Percentiles rank a stretch among this genome's conserved stretches.
Conservation (phyloP, 352 stramenopile species). For the Lagenidium sp. region DNA sequence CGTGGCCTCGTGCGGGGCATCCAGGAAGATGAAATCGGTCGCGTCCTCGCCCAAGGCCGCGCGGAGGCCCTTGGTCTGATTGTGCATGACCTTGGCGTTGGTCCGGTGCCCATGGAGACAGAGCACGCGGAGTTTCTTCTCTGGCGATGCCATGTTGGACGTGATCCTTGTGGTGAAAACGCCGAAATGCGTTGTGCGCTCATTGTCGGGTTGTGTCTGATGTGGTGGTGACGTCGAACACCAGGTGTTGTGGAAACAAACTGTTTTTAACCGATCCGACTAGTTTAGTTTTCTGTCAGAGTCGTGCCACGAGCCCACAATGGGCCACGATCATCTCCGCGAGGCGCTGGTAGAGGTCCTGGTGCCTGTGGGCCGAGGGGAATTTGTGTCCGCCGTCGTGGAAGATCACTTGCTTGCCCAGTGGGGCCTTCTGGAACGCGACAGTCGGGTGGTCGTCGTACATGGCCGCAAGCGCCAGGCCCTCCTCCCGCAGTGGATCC, state of each 20-base stretch:
- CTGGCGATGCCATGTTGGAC: no score
- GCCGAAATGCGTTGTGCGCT: no score
- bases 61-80: slow-evolving; percentile 18
- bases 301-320: no score
- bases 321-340: slow-evolving; percentile 13
- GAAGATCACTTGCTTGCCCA: slow-evolving; percentile 20
- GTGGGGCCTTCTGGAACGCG: slow-evolving; percentile 4
- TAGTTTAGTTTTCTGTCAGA: no score
- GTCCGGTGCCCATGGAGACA: slow-evolving; percentile 23
- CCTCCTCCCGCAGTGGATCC: slow-evolving; percentile 26
- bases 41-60: slow-evolving; percentile 12
- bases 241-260: no score
- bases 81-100: slow-evolving; percentile 17
- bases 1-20: slow-evolving; percentile 13
- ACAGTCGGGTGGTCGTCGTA: slow-evolving; percentile 20
- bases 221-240: no score
- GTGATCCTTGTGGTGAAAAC: no score
- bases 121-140: slow-evolving; percentile 18
- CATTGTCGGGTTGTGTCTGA: no score
- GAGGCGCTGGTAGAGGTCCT: slow-evolving; percentile 19
- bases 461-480: slow-evolving; percentile 18
- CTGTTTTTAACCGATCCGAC: no score
- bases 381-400: slow-evolving; percentile 55
- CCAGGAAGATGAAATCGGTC: slow-evolving; percentile 19
- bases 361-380: slow-evolving; percentile 37